Evolutionary conservation across 495 filamentous ascomycete species (phyloP), one percentile per base, ranked within the genome.

Genomic region (Podospora anserina): DNA sequence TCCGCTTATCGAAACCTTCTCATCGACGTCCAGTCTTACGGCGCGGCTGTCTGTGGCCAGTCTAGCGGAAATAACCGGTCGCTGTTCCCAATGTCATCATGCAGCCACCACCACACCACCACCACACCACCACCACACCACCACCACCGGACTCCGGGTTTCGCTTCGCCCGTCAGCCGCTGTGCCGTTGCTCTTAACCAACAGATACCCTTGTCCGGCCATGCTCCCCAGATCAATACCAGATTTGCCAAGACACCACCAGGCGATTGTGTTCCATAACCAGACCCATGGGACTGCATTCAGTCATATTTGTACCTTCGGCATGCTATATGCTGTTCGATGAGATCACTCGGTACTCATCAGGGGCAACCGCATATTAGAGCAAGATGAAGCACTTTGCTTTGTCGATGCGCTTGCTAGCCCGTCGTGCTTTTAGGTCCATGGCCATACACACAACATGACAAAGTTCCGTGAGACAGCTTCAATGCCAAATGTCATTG

Each of bases 101-200:
- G 39, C 39, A 49, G 15, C 39, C 39, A 49, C 9, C 39, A 49
- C 39, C 39, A 49, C 39, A 49, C 39, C 39, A 49, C 13, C 30
- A 49, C 39, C 39, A 49, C 39, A 49, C 39, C 39, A 49, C 13
- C 30, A 32, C 30, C 30, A 49, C 39, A 64, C 39, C 68, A 49
- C 66, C 71, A 69, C 69, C 71, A 73, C 63, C 71, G 71, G 71
- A 73, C 71, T 73, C 71, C 71, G 69, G 68, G 67, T 59, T 58
- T 49, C 64, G 66, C 53, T 56, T 49, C 57, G 61, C 65, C 68
- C 63, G 28, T 49, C 67, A 68, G 55, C 67, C 53, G 53, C 39
- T 49, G 39, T 49, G 39, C 39, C 39, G 39, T 49, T 49, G 13
- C 39, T 60, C 63, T 23, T 63, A 59, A 53, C 59, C 63, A 56